A percentile compares a stretch with the other conserved stretches of the same genome.
Evolutionary conservation across 768 basidiomycete species (phyloP).

Genomic region (Tulasnella sp.): DNA sequence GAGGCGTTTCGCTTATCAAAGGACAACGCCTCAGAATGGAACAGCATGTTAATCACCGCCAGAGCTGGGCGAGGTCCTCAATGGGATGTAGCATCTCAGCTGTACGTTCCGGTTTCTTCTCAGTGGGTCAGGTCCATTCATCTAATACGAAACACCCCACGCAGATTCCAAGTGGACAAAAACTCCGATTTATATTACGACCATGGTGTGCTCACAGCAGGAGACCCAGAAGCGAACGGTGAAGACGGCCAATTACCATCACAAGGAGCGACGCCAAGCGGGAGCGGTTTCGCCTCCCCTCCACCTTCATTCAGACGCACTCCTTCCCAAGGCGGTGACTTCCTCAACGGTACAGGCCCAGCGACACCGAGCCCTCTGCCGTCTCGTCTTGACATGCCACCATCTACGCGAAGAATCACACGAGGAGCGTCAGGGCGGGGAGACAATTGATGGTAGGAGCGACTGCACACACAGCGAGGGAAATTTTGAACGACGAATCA

Average conservation of each 20-base stretch:
- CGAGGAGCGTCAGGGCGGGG: neutral
- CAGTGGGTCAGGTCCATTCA: neutral
- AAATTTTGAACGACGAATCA: neutral
- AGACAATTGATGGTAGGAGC: neutral
- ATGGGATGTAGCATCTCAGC: conserved; percentile 11
- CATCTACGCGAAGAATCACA: conserved; percentile 6
- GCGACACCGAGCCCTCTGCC: neutral
- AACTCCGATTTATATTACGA: conserved; percentile 11
- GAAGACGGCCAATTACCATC: neutral
- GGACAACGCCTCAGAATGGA: conserved; percentile 13
- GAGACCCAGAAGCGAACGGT: neutral
- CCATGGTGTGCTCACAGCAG: neutral
- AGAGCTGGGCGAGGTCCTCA: conserved; percentile 4
- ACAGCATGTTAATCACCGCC: conserved; percentile 11
- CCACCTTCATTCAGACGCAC: conserved; percentile 2
- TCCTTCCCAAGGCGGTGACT: neutral
- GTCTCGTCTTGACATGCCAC: neutral
- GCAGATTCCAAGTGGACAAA: conserved; percentile 12
- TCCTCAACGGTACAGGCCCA: neutral
- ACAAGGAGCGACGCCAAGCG: neutral
- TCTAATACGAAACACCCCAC: neutral
- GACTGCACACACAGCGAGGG: neutral
- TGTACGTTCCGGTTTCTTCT: neutral
- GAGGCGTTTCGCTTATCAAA: conserved; percentile 35
- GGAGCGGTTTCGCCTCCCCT: neutral